These are phyloP conservation scores for Cercophora samala DNA, from an alignment of 495 filamentous ascomycete genomes.

Conservation along the genomic window DNA sequence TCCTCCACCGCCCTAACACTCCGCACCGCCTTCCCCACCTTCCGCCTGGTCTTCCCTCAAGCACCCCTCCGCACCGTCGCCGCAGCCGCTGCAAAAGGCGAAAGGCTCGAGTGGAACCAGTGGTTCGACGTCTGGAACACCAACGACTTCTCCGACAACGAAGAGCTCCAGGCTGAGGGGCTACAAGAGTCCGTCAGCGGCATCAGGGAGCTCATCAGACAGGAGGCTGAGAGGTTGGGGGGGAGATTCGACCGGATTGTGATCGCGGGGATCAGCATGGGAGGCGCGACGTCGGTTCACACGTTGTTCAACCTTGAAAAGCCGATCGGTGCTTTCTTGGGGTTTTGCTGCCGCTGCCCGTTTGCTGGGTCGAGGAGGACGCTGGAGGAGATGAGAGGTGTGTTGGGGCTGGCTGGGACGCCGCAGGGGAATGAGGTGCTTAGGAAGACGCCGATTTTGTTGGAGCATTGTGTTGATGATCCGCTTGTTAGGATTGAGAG, in stretches of 20 bases:
- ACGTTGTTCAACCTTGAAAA: conserved; percentile 36
- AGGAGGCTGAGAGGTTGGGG: conserved; percentile 32
- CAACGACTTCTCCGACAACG: conserved; percentile 27
- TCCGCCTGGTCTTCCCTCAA: conserved; percentile 46
- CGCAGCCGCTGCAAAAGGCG: not conserved
- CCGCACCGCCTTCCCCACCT: conserved; percentile 29
- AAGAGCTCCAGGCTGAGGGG: conserved; percentile 34
- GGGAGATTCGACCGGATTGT: conserved; percentile 32
- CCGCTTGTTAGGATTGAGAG: conserved; percentile 45
- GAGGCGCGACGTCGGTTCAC: conserved; percentile 45
- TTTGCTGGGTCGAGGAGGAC: conserved; percentile 36
- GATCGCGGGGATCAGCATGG: conserved; percentile 38
- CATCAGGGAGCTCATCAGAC: conserved; percentile 22
- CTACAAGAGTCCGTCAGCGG: conserved; percentile 28
- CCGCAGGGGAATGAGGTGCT: conserved; percentile 24
- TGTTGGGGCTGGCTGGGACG: conserved; percentile 19
- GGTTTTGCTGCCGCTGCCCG: conserved; percentile 56
- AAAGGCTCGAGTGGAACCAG: conserved; percentile 19
- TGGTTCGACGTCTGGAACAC: conserved; percentile 46
- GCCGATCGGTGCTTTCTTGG: conserved; percentile 46
- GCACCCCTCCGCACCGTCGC: conserved; percentile 29
- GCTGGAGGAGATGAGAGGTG: conserved; percentile 28
- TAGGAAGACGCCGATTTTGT: conserved; percentile 45
- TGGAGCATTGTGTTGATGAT: conserved; percentile 55
- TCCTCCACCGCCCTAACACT: conserved; percentile 20